phyloP scores from a whole-genome alignment of 2,329 filamentous ascomycete genomes.

The Aspergillus thermomutatus region DNA sequence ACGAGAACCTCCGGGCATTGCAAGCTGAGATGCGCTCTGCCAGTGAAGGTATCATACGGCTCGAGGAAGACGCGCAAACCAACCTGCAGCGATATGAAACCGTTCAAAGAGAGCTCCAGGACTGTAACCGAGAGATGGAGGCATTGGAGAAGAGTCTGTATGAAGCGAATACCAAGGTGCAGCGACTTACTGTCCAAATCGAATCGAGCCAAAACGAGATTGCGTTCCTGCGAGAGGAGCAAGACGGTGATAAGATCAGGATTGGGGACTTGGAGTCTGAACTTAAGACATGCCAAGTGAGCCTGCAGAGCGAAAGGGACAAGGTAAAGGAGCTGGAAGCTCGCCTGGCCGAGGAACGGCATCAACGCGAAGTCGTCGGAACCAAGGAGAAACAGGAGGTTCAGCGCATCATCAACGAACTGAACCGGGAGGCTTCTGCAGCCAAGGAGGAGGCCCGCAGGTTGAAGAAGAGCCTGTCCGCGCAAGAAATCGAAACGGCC shows the following conservation, averaged over 20 bases:
- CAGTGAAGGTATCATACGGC: slow-evolving; percentile 76
- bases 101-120: slow-evolving; percentile 76
- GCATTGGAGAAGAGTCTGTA: slow-evolving; percentile 78
- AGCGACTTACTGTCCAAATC: slow-evolving; percentile 82
- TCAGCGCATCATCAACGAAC: slow-evolving; percentile 86
- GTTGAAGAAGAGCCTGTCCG: slow-evolving; percentile 77
- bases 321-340: slow-evolving; percentile 67
- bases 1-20: slow-evolving; percentile 85
- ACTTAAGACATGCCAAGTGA: slow-evolving; percentile 73
- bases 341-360: slow-evolving; percentile 73
- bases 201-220: slow-evolving; percentile 93
- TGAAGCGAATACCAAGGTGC: slow-evolving; percentile 82
- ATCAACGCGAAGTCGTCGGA: slow-evolving; percentile 82
- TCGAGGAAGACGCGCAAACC: slow-evolving; percentile 84
- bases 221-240: slow-evolving; percentile 91
- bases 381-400: slow-evolving; percentile 91
- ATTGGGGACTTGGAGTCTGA: slow-evolving; percentile 89
- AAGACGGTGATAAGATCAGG: slow-evolving; percentile 95
- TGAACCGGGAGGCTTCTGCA: slow-evolving; percentile 76
- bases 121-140: slow-evolving; percentile 83
- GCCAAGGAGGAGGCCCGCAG: slow-evolving; percentile 83
- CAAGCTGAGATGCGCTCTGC: slow-evolving; percentile 92
- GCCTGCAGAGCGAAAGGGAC: slow-evolving; percentile 80
- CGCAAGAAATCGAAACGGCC: slow-evolving; percentile 80
- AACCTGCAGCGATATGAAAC: slow-evolving; percentile 76